Percentiles rank a stretch among this genome's conserved stretches.
Conservation (phyloP, 257 asterid species). For the Solanum lycopersicoides region DNA sequence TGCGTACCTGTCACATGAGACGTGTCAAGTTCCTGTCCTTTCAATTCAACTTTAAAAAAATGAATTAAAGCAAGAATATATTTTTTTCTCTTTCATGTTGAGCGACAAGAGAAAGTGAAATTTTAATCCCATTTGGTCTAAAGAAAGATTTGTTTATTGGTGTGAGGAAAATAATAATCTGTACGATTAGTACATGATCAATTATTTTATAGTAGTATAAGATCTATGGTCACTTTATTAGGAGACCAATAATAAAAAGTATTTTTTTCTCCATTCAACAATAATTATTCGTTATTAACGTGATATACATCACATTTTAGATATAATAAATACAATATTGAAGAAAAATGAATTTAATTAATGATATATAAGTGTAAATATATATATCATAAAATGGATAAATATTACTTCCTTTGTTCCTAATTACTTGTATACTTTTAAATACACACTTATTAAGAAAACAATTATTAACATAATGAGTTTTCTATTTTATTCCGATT, state of each 20-base stretch:
- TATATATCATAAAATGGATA: no score
- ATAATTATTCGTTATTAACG: no score
- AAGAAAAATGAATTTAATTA: no score
- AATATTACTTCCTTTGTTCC: accelerated
- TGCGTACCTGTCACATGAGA: background rate
- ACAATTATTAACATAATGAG: accelerated
- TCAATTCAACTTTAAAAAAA: background rate
- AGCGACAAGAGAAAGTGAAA: background rate
- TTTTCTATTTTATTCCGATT: no score
- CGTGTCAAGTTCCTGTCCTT: background rate
- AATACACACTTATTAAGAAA: no score
- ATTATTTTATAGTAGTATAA: background rate
- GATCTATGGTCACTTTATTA: background rate
- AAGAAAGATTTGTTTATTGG: background rate
- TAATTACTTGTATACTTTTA: no score
- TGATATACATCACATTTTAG: accelerated
- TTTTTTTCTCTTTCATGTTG: background rate
- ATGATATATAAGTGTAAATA: no score
- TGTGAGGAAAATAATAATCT: background rate
- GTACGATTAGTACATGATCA: background rate
- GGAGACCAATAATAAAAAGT: background rate
- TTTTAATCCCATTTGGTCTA: background rate
- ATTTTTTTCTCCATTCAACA: background rate
- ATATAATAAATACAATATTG: no score
- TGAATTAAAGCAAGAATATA: background rate